Evolutionary conservation across 768 basidiomycete species (phyloP), one percentile per base, ranked within the genome.

Genomic region (Podaxis rugospora): DNA sequence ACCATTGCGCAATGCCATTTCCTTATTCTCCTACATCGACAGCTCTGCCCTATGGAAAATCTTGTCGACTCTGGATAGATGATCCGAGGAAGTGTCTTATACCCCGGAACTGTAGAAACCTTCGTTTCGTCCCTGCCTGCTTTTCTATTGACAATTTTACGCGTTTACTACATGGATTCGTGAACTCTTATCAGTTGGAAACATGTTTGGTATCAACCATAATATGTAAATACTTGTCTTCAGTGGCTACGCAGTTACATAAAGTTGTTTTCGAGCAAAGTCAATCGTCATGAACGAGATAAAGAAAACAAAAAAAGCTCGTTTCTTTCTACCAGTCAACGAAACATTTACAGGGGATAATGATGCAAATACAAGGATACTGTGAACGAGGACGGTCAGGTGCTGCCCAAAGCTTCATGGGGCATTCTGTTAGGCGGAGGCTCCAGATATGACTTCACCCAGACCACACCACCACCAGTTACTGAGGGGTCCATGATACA

Each of bases 1-100:
- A 21, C 46, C 46, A 23, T 47, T 21, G 9, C 18, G 46, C 21
- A 78, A 73, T 0, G 71, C 71, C 75, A 78, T 77, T 42, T 72
- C 68, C 39, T 78, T 73, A 27, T 90, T 77, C 64, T 87, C 87
- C 4, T 81, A 80, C 65, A 81, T 76, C 61, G 80, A 85, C 51
- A 90, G 73, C 42, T 87, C 81, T 1, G 88, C 86, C 49, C 86
- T 85, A 60, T 86, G 81, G 54, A 88, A 88, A 32, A 89, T 78
- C 40, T 80, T 77, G 3, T 83, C 78, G 18, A 90, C 89, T 0
- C 63, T 3, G 74, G 65, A 61, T 75, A 76, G 1, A 74, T 25
- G 47, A 73, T 63, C 2, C 69, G 64, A 0, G 71, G 79, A 3
- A 82, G 21, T 3, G 46, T 7, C 18, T 47, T 32, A 32, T 32